phyloP scores from a whole-genome alignment of 1,139 yeast species.

The Kodamaea sp. region DNA sequence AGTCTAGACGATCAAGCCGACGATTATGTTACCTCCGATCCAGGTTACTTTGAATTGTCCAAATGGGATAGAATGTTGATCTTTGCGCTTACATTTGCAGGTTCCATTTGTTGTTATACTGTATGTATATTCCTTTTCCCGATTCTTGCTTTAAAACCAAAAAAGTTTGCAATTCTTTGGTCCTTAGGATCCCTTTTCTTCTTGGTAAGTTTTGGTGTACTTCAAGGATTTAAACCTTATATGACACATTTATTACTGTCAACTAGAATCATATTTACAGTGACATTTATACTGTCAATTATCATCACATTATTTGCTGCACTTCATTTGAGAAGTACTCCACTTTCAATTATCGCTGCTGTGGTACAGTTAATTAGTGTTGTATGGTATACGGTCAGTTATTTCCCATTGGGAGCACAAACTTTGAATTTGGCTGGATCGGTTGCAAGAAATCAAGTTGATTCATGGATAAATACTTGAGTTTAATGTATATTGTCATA shows the following conservation, averaged over 20 bases:
- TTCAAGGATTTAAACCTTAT: slow-evolving; percentile 52
- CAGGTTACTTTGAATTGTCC: slow-evolving; percentile 48
- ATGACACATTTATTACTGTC: slow-evolving; percentile 46
- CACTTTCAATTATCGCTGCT: slow-evolving; percentile 51
- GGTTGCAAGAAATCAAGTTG: slow-evolving; percentile 57
- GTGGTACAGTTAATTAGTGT: slow-evolving; percentile 50
- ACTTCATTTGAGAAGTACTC: slow-evolving; percentile 42
- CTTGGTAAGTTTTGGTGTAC: slow-evolving; percentile 53
- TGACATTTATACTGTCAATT: slow-evolving; percentile 48
- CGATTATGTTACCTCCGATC: slow-evolving; percentile 43
- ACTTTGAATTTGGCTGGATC: slow-evolving; percentile 51
- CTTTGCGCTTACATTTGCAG: slow-evolving; percentile 53
- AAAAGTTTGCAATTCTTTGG: slow-evolving; percentile 60
- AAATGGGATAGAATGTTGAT: slow-evolving; percentile 59
- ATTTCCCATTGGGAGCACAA: slow-evolving; percentile 59
- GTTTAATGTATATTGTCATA: background rate
- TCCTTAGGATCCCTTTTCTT: slow-evolving; percentile 58
- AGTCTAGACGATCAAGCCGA: slow-evolving; percentile 33
- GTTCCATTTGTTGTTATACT: slow-evolving; percentile 50
- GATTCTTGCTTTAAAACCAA: slow-evolving; percentile 50
- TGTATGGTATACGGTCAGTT: slow-evolving; percentile 57
- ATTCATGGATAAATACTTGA: slow-evolving; percentile 51
- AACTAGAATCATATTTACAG: slow-evolving; percentile 50
- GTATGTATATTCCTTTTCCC: slow-evolving; percentile 58
- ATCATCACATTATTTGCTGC: slow-evolving; percentile 47